phyloP scores from a whole-genome alignment of 345 rosid genomes.

The Salix dunnii region DNA sequence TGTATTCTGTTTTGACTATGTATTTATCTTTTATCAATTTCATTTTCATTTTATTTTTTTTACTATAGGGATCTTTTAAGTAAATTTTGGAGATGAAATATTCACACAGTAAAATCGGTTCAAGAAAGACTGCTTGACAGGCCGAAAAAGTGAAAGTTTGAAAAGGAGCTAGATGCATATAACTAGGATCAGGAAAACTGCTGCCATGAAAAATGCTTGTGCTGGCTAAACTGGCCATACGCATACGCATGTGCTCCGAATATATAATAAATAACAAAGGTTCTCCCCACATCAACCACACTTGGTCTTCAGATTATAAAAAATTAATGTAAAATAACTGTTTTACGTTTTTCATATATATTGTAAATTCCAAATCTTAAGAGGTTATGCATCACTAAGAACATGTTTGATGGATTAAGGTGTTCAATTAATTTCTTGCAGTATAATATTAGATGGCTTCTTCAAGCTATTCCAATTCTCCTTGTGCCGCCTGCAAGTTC shows the following conservation, averaged over 20 bases:
- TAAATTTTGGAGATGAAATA: not conserved
- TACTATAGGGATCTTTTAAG: conserved; percentile 5
- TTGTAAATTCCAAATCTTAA: not conserved
- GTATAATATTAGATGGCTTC: conserved; percentile 18
- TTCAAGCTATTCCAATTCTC: conserved; percentile 25
- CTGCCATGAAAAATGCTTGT: not conserved
- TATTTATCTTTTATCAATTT: not conserved
- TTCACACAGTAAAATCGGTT: not conserved
- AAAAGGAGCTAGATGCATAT: conserved; percentile 10
- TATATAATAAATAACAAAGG: not conserved
- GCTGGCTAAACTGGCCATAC: not conserved
- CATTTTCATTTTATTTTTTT: not conserved
- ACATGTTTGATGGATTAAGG: not conserved
- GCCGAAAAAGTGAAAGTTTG: conserved; percentile 18
- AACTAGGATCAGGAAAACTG: not conserved
- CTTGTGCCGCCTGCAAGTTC: conserved; percentile 39
- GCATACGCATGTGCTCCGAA: not conserved
- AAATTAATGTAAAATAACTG: not conserved
- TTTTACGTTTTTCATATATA: too few relatives aligned
- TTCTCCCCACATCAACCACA: not conserved
- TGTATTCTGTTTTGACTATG: not conserved
- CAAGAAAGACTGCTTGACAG: conserved; percentile 26
- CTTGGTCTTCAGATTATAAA: not conserved
- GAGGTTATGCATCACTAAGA: not conserved
- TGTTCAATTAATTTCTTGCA: not conserved